Conservation (phyloP, 768 basidiomycete genomes). For the Hortiboletus campestris region DNA sequence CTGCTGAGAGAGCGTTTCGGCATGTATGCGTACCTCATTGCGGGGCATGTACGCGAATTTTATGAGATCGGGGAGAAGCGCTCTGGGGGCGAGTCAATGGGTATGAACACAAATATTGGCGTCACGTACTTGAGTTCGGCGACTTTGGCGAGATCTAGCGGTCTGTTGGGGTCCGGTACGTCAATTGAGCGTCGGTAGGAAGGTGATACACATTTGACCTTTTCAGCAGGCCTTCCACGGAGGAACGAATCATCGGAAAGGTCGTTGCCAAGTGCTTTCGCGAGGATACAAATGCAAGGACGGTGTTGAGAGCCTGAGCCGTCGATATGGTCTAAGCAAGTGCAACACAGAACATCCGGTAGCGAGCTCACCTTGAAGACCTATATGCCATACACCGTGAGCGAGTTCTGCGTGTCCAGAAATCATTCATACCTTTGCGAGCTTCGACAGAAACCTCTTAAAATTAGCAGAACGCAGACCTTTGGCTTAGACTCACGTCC, state of each 20-base stretch:
- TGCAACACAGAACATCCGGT: background rate
- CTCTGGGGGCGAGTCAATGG: conserved; percentile 39
- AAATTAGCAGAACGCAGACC: background rate
- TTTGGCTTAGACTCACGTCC: conserved; percentile 32
- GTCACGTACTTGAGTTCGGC: conserved; percentile 74
- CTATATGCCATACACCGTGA: conserved; percentile 20
- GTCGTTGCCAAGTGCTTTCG: conserved; percentile 79
- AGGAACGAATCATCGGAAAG: conserved; percentile 68
- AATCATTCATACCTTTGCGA: conserved; percentile 52
- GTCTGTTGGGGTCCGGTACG: conserved; percentile 42
- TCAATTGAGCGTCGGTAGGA: background rate
- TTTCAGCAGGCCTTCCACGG: conserved; percentile 79
- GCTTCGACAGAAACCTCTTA: conserved; percentile 32
- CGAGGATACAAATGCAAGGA: conserved; percentile 82
- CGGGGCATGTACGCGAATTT: conserved; percentile 79
- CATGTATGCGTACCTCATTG: conserved; percentile 57
- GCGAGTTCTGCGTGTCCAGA: accelerated
- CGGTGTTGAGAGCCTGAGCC: conserved; percentile 78
- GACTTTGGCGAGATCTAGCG: conserved; percentile 72
- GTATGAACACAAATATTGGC: background rate
- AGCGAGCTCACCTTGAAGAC: conserved; percentile 41
- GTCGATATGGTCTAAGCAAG: background rate
- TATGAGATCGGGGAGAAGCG: conserved; percentile 77
- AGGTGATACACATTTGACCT: conserved; percentile 39
- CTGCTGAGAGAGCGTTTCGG: conserved; percentile 28